Evolutionary conservation across 371 early-diverging fungal species (phyloP).

Genomic region (Mucor sp.): DNA sequence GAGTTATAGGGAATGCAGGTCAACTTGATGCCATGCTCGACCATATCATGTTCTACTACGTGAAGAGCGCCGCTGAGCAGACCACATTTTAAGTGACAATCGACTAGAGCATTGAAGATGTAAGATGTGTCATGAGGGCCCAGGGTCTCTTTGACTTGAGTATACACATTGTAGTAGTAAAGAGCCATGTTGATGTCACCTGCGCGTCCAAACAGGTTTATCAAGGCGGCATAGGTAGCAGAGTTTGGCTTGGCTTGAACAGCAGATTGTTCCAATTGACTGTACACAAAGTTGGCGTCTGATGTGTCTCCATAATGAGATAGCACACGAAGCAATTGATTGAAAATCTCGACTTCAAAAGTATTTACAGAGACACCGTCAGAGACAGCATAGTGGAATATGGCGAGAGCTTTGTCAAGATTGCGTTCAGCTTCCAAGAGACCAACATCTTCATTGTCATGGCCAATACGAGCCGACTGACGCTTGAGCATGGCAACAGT

Average conservation of each 20-base stretch:
- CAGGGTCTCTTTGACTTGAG: conserved; percentile 18
- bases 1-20: conserved; percentile 52
- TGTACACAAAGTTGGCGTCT: conserved; percentile 41
- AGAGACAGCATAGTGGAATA: conserved; percentile 36
- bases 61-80: conserved; percentile 39
- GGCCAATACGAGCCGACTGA: conserved; percentile 34
- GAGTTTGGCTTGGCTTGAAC: conserved; percentile 33
- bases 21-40: conserved; percentile 29
- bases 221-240: conserved; percentile 53
- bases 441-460: conserved; percentile 27
- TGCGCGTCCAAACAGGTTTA: conserved; percentile 51
- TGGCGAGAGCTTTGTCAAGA: conserved; percentile 33
- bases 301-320: conserved; percentile 47
- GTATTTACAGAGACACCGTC: conserved; percentile 24
- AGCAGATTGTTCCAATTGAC: conserved; percentile 27
- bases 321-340: conserved; percentile 48
- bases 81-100: conserved; percentile 48
- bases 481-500: conserved; percentile 40
- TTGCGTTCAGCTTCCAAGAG: conserved; percentile 40
- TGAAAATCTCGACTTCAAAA: conserved; percentile 49
- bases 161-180: conserved; percentile 38
- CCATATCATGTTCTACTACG: conserved; percentile 44
- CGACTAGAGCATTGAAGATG: conserved; percentile 53
- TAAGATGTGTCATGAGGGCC: conserved; percentile 47
- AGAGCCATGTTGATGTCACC: conserved; percentile 45